Conservation (phyloP, 805 yeast species). For the Wickerhamiella siamensis region DNA sequence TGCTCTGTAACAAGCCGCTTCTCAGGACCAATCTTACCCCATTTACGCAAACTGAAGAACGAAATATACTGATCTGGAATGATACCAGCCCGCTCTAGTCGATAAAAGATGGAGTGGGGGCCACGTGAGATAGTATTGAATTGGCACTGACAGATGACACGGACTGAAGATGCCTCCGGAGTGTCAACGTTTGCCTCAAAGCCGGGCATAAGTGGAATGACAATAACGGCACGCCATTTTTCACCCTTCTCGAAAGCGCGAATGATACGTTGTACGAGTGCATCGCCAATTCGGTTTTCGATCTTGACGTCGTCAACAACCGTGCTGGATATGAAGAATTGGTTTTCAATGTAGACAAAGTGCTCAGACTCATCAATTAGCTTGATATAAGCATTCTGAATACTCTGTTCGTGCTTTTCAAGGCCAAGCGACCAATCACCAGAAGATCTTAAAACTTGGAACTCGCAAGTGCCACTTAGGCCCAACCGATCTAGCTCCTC, state of each 20-base stretch:
- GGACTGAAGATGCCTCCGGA: conserved; percentile 86
- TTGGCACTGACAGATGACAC: conserved; percentile 94
- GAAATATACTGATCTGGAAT: conserved; percentile 83
- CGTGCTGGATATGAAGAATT: conserved; percentile 85
- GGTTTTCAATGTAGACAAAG: conserved; percentile 88
- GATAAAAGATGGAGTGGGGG: conserved; percentile 69
- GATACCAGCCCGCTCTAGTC: conserved; percentile 63
- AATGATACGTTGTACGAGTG: conserved; percentile 89
- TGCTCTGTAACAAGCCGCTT: conserved; percentile 74
- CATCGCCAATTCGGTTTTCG: conserved; percentile 86
- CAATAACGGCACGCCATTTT: conserved; percentile 77
- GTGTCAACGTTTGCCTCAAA: conserved; percentile 86
- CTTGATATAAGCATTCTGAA: conserved; percentile 83
- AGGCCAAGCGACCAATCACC: conserved; percentile 90
- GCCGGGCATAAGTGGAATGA: conserved; percentile 96
- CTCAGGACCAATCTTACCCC: conserved; percentile 82
- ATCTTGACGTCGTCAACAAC: conserved; percentile 62
- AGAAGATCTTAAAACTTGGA: conserved; percentile 78
- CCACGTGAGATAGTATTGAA: conserved; percentile 89
- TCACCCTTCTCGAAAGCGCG: conserved; percentile 67
- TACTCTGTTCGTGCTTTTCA: conserved; percentile 70
- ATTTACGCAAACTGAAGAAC: conserved; percentile 80
- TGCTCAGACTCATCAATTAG: conserved; percentile 85
- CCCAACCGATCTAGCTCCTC: conserved; percentile 49
- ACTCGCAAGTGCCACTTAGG: conserved; percentile 75